Conservation (phyloP, 176 grass and related monocot genomes). For the Sorghum bicolor region DNA sequence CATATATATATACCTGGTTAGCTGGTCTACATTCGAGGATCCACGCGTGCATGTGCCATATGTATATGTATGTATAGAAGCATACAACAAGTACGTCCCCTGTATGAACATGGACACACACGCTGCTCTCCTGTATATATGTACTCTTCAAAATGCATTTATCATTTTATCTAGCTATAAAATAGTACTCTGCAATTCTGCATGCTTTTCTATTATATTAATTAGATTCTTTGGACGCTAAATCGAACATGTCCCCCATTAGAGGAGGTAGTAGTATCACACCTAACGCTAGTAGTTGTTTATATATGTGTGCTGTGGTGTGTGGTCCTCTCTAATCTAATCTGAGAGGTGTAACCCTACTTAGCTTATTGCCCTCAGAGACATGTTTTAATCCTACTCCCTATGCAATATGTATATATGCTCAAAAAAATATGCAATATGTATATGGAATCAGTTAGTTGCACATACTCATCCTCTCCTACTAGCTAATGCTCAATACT, state of each 20-base stretch:
- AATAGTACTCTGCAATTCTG: no score
- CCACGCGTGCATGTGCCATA: no score
- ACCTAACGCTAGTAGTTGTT: constrained; percentile 36
- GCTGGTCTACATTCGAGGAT: no score
- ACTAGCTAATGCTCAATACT: no score
- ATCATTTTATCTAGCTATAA: background rate
- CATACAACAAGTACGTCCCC: no score
- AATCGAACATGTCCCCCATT: background rate
- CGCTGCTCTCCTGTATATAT: background rate
- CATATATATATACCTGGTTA: no score
- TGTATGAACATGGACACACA: no score
- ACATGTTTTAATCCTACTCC: background rate
- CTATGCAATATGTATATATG: no score
- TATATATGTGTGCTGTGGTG: background rate
- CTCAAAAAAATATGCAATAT: background rate
- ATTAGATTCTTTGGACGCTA: no score
- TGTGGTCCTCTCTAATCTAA: constrained; percentile 43
- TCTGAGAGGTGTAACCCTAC: background rate
- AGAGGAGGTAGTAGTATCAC: constrained; percentile 19
- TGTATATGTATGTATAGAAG: no score
- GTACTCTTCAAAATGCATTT: background rate
- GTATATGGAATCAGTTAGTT: background rate
- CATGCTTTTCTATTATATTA: background rate
- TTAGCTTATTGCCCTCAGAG: background rate
- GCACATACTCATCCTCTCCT: no score